A percentile compares a stretch with the other conserved stretches of the same genome.
phyloP scores from a whole-genome alignment of 257 asterid species.

The Salvia miltiorrhiza region DNA sequence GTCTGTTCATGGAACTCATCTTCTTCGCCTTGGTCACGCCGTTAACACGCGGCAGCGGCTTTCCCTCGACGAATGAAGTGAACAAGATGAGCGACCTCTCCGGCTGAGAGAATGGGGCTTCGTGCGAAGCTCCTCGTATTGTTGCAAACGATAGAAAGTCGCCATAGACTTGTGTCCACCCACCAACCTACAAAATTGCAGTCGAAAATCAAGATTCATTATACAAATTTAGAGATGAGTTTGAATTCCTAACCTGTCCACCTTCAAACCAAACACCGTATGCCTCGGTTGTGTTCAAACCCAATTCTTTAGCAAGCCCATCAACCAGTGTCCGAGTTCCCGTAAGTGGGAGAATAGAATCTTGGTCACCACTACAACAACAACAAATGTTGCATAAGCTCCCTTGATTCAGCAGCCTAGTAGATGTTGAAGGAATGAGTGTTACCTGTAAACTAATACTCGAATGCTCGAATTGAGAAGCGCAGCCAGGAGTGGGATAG shows the following conservation, averaged over 20 bases:
- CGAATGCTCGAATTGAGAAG: constrained; percentile 38
- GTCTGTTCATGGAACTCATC: constrained; percentile 13
- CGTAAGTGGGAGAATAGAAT: constrained; percentile 69
- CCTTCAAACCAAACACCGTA: constrained; percentile 64
- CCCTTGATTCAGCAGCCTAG: no score
- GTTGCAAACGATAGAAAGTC: constrained; percentile 64
- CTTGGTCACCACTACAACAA: constrained; percentile 76
- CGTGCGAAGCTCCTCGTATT: constrained; percentile 84
- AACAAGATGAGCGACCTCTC: constrained; percentile 67
- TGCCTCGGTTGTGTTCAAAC: constrained; percentile 43
- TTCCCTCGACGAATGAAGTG: constrained; percentile 56
- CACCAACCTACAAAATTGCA: constrained; percentile 48
- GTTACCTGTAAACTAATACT: constrained; percentile 49
- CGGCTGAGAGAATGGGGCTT: constrained; percentile 85
- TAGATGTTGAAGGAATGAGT: no score
- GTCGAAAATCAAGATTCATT: neutral
- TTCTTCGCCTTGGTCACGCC: neutral
- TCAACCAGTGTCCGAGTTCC: constrained; percentile 58
- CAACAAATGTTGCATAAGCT: neutral
- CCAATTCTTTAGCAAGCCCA: constrained; percentile 50
- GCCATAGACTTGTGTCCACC: constrained; percentile 73
- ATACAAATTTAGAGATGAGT: neutral
- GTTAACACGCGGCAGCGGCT: constrained; percentile 39
- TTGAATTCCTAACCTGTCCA: constrained; percentile 24
- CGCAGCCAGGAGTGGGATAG: constrained; percentile 35